Evolutionary conservation across 2,329 filamentous ascomycete species (phyloP), one percentile per base, ranked within the genome.

Genomic region (Knufia fluminis): DNA sequence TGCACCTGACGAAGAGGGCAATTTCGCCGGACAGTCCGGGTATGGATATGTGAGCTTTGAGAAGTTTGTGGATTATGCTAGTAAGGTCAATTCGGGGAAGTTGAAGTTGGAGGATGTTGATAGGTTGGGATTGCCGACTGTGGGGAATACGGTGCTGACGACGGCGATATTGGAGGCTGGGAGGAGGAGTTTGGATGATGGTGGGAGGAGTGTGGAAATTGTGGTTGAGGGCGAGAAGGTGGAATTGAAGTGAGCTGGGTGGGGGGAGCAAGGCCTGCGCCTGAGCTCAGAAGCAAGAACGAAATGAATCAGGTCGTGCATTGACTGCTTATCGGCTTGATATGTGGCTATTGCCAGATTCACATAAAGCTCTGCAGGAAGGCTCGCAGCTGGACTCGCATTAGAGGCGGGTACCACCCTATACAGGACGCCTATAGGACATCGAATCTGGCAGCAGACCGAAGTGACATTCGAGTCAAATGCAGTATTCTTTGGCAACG

Each of bases 1-100:
- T 62, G 86, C 89, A 10, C 89, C 90, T 17, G 89, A 95, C 62
- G 90, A 95, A 71, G 86, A 94, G 66, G 91, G 90, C 48, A 94
- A 96, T 70, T 96, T 96, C 66, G 82, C 80, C 48, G 90, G 90
- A 31, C 90, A 95, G 71, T 84, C 81, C 4, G 90, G 90, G 20
- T 96, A 96, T 65, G 90, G 90, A 28, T 96, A 96, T 68, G 79
- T 95, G 51, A 92, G 85, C 17, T 90, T 96, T 62, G 90, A 96
- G 72, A 96, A 96, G 70, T 96, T 96, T 67, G 82, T 96, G 44
- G 88, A 96, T 65, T 89, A 84, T 10, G 88, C 88, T 63, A 80
- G 80, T 39, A 78, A 80, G 4, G 73, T 96, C 47, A 94, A 92
- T 62, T 79, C 85, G 24, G 85, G 86, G 19, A 74, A 76, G 38